These are phyloP conservation scores for Cutaneotrichosporon cyanovorans DNA, from an alignment of 1,284 basidiomycete genomes.

Conservation along the genomic window DNA sequence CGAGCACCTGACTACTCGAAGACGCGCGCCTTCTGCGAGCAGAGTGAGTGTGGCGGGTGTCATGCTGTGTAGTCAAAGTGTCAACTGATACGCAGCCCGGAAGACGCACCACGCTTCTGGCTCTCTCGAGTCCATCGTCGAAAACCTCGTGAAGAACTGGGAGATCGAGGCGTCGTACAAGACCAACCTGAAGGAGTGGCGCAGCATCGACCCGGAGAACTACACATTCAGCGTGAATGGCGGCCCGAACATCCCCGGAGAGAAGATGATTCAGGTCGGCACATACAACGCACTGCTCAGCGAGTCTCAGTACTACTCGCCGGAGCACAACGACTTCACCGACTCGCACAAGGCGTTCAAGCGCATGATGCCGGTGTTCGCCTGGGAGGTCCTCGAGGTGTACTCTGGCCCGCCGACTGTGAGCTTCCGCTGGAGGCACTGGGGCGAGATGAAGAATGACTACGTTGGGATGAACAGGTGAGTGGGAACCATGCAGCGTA, in stretches of 20 bases:
- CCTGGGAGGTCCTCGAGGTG: constrained; percentile 17
- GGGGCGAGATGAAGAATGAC: constrained; percentile 19
- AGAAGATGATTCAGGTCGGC: constrained; percentile 11
- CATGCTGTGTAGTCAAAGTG: too few species aligned
- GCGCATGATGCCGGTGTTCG: constrained; percentile 19
- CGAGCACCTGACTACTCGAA: constrained; percentile 11
- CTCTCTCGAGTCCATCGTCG: constrained; percentile 12
- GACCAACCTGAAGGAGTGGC: constrained; percentile 16
- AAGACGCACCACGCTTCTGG: constrained; percentile 8
- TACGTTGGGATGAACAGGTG: constrained; percentile 15
- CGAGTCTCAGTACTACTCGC: constrained; percentile 9
- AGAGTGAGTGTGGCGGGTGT: constrained; percentile 3
- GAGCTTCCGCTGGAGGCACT: constrained; percentile 15
- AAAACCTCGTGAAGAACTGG: constrained; percentile 20
- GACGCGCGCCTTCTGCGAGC: constrained; percentile 11
- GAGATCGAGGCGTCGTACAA: constrained; percentile 19
- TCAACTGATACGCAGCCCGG: constrained; percentile 6
- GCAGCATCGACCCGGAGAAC: constrained; percentile 9
- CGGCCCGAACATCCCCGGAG: constrained; percentile 6
- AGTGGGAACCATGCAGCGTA: neutral
- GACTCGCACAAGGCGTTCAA: constrained; percentile 13
- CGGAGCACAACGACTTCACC: constrained; percentile 10
- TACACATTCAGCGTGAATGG: constrained; percentile 16
- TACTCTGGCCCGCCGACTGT: constrained; percentile 15
- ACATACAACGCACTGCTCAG: constrained; percentile 16